Conservation (phyloP, 345 rosid species). For the Aquilaria malaccensis region DNA sequence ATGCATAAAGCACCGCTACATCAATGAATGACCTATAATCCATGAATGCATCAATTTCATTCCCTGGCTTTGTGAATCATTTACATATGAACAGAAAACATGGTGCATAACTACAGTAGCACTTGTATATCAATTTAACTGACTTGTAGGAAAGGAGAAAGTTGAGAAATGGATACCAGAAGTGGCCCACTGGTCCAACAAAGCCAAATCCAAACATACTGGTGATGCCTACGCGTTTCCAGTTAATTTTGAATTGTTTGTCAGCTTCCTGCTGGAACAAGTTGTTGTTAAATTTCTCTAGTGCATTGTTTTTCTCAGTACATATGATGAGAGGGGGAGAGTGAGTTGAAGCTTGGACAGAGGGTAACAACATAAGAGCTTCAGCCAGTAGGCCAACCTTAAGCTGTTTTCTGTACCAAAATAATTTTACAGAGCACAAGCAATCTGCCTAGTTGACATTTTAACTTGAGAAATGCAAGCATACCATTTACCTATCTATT, state of each 20-base stretch:
- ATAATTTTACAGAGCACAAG: neutral
- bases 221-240: conserved; percentile 69
- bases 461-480: neutral
- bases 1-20: no score
- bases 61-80: no score
- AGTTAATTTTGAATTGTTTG: conserved; percentile 43
- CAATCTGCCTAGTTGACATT: neutral
- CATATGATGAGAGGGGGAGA: conserved; percentile 3
- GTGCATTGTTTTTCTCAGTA: neutral
- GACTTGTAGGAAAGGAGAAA: neutral
- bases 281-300: neutral
- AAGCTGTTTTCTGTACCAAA: neutral
- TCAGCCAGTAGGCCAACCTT: neutral
- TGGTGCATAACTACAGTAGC: neutral
- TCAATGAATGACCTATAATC: no score
- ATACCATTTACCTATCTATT: neutral
- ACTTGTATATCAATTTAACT: neutral
- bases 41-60: no score
- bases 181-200: conserved; percentile 79
- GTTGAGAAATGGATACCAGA: conserved; percentile 40
- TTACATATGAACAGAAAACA: neutral
- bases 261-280: conserved; percentile 38
- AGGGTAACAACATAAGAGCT: neutral
- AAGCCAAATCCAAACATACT: conserved; percentile 69
- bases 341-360: neutral